Evolutionary conservation across 179 eudicot species (phyloP).

Genomic region (Camellia oleifera): DNA sequence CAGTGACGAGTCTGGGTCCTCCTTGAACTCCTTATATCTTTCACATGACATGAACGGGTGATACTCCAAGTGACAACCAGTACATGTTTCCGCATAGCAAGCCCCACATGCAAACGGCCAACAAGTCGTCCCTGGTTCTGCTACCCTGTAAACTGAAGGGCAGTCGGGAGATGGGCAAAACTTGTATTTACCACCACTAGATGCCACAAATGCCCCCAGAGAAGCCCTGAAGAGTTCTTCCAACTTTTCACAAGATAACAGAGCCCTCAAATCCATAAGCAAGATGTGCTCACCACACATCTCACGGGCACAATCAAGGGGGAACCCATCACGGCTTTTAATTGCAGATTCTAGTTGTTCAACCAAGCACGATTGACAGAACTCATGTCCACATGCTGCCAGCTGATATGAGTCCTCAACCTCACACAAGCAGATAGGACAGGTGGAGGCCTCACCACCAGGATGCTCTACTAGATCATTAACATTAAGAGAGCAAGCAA

Average conservation of each 20-base stretch:
- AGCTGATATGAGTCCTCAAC: constrained; percentile 56
- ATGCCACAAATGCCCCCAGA: constrained; percentile 55
- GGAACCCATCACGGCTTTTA: constrained; percentile 59
- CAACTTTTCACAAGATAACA: constrained; percentile 49
- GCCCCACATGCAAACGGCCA: constrained; percentile 65
- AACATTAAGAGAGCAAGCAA: constrained; percentile 26
- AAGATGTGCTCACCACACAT: constrained; percentile 52
- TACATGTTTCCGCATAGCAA: constrained; percentile 69
- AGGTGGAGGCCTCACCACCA: constrained; percentile 22
- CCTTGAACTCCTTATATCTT: constrained; percentile 56
- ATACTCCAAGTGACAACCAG: constrained; percentile 65
- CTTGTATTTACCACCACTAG: constrained; percentile 49
- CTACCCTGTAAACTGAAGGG: constrained; percentile 58
- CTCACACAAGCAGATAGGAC: constrained; percentile 71
- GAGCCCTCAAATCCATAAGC: constrained; percentile 47
- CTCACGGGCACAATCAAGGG: constrained; percentile 43
- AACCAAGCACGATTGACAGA: constrained; percentile 62
- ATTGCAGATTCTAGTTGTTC: constrained; percentile 82
- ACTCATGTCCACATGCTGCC: constrained; percentile 54
- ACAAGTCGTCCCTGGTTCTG: constrained; percentile 23
- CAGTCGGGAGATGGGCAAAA: constrained; percentile 91
- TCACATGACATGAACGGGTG: constrained; percentile 73
- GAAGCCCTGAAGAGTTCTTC: constrained; percentile 76
- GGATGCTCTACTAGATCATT: background rate
- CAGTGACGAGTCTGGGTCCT: constrained; percentile 70